Evolutionary conservation across 371 early-diverging fungal species (phyloP).

Genomic region (Circinella umbellata): DNA sequence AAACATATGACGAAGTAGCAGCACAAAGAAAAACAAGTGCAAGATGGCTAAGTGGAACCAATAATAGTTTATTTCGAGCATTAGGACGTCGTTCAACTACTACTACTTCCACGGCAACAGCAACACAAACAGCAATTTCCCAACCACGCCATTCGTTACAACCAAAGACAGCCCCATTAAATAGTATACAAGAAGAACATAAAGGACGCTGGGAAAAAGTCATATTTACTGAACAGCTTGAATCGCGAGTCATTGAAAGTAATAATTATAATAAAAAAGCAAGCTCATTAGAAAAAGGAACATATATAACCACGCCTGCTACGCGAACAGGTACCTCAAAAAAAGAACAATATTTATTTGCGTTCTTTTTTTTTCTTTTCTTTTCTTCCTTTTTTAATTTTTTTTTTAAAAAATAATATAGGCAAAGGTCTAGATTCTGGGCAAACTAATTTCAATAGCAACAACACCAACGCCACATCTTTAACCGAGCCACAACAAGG

Average conservation of each 20-base stretch:
- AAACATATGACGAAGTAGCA: neutral
- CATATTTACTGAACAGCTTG: neutral
- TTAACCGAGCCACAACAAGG: conserved; percentile 1
- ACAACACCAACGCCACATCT: neutral
- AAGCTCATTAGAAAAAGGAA: neutral
- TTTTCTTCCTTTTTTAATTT: neutral
- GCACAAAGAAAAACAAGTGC: neutral
- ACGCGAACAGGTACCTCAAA: neutral
- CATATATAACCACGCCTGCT: neutral
- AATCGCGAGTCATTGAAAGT: neutral
- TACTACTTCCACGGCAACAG: no score
- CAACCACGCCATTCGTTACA: neutral
- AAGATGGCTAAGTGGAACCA: conserved; percentile 1
- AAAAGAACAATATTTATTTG: neutral
- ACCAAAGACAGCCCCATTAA: neutral
- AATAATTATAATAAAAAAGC: neutral
- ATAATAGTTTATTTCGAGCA: conserved; percentile 6
- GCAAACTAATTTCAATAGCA: neutral
- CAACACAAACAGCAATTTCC: no score
- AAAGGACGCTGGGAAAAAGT: conserved; percentile 12
- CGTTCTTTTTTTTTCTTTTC: neutral
- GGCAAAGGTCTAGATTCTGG: neutral
- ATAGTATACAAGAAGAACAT: neutral
- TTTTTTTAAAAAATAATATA: neutral
- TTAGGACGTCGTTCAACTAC: conserved; percentile 4